Percentiles rank a stretch among this genome's conserved stretches.
Evolutionary conservation across 805 yeast species (phyloP).

Genomic region (Starmerella sirachaensis): DNA sequence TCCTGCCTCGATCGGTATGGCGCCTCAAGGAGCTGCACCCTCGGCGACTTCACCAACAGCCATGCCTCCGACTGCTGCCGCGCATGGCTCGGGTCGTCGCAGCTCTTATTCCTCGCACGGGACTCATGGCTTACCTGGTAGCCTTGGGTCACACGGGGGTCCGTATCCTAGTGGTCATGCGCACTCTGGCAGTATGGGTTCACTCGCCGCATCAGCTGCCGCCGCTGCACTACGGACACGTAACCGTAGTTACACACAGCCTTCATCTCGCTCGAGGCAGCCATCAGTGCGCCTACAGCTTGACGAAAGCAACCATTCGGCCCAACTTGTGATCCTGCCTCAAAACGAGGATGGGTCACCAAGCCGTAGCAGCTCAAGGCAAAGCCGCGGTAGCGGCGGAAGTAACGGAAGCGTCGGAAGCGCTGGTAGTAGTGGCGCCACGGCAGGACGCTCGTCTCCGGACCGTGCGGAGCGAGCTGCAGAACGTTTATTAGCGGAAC

Average conservation of each 20-base stretch:
- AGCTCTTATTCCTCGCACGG: too few relatives aligned
- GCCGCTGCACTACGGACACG: constrained; percentile 17
- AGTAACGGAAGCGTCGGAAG: too few relatives aligned
- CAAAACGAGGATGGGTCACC: constrained; percentile 7
- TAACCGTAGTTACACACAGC: constrained; percentile 17
- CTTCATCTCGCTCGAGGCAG: constrained; percentile 14
- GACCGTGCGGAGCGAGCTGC: constrained; percentile 16
- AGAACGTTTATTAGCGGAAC: constrained; percentile 11
- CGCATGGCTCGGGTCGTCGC: neutral
- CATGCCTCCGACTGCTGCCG: neutral
- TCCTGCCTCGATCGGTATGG: constrained; percentile 1
- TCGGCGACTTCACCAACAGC: constrained; percentile 1
- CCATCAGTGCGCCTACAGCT: constrained; percentile 20
- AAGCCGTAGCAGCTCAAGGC: neutral
- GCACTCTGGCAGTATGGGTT: neutral
- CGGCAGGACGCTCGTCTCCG: constrained; percentile 10
- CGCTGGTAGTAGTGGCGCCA: too few relatives aligned
- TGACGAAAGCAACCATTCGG: constrained; percentile 18
- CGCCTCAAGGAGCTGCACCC: too few relatives aligned
- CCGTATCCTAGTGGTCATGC: too few relatives aligned
- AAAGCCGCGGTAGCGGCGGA: neutral
- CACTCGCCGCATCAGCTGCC: constrained; percentile 19
- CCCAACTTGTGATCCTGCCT: constrained; percentile 18
- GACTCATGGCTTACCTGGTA: too few relatives aligned
- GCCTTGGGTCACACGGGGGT: too few relatives aligned